These are phyloP conservation scores for Calonectria crousiana DNA, from an alignment of 2,329 filamentous ascomycete species.

Conservation along the genomic window DNA sequence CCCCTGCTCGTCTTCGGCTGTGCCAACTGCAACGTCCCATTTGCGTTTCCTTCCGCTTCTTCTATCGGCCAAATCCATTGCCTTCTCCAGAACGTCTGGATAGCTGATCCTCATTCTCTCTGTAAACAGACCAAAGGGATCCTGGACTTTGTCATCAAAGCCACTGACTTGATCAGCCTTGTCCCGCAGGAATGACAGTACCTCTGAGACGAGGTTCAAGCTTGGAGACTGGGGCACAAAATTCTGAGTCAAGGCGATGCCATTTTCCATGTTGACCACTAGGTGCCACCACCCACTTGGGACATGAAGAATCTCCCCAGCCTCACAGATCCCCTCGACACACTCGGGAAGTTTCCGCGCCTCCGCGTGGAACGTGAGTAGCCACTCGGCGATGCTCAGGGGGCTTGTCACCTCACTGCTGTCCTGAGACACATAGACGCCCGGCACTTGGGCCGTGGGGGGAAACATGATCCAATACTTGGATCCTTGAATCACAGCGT, in stretches of 20 bases:
- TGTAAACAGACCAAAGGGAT: constrained; percentile 82
- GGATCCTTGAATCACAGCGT: constrained; percentile 87
- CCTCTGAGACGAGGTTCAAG: constrained; percentile 74
- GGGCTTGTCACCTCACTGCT: constrained; percentile 94
- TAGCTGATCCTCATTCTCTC: constrained; percentile 72
- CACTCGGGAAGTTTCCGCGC: constrained; percentile 83
- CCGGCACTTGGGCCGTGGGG: constrained; percentile 81
- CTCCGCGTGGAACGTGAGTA: constrained; percentile 88
- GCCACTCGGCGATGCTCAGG: constrained; percentile 96
- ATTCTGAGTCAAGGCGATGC: constrained; percentile 94
- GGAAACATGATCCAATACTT: constrained; percentile 99
- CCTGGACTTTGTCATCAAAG: constrained; percentile 77
- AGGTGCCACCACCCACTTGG: constrained; percentile 98
- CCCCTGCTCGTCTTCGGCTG: constrained; percentile 47
- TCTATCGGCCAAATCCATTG: constrained; percentile 73
- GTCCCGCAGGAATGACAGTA: constrained; percentile 83
- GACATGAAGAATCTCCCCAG: constrained; percentile 91
- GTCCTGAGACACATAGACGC: constrained; percentile 90
- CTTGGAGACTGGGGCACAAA: constrained; percentile 79
- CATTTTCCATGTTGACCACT: constrained; percentile 87
- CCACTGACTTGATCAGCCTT: constrained; percentile 90
- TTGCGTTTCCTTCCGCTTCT: constrained; percentile 80
- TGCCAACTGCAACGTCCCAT: constrained; percentile 81
- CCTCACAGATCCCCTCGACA: constrained; percentile 84
- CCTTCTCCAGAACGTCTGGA: constrained; percentile 76